phyloP scores from a whole-genome alignment of 1,284 basidiomycete genomes.

The Moesziomyces sp. region DNA sequence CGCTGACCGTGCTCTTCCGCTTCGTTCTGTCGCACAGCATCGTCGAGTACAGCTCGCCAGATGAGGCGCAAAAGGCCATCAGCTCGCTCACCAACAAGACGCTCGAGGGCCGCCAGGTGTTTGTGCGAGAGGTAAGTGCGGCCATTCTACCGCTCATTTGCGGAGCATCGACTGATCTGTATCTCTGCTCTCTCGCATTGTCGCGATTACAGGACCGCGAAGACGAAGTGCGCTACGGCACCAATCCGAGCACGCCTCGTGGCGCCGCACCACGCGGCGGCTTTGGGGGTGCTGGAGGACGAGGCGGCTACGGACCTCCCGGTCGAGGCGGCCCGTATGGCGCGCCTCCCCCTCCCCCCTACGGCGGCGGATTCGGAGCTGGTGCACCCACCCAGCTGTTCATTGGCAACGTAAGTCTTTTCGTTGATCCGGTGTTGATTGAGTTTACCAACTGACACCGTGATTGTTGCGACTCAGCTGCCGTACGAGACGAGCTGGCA shows the following conservation, averaged over 20 bases:
- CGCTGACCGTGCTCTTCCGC: not conserved
- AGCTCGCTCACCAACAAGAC: constrained; percentile 74
- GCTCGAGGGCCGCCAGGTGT: constrained; percentile 89
- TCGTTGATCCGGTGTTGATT: no score
- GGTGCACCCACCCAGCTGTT: constrained; percentile 77
- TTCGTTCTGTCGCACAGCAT: constrained; percentile 34
- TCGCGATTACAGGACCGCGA: constrained; percentile 83
- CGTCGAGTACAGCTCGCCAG: constrained; percentile 56
- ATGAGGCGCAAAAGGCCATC: constrained; percentile 60
- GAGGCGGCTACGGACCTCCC: constrained; percentile 45
- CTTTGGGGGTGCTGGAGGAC: constrained; percentile 35
- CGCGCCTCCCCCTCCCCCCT: constrained; percentile 29
- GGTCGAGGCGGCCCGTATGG: constrained; percentile 53
- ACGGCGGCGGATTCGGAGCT: constrained; percentile 30
- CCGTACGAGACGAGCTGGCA: constrained; percentile 98
- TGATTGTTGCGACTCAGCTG: constrained; percentile 1
- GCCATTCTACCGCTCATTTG: not conserved
- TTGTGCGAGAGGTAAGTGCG: constrained; percentile 85
- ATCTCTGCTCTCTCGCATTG: not conserved
- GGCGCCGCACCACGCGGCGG: constrained; percentile 75
- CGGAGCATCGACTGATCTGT: constrained; percentile 5
- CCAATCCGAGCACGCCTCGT: constrained; percentile 72
- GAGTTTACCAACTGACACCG: no score
- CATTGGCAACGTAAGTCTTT: constrained; percentile 75
- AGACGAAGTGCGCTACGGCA: constrained; percentile 91